Conservation (phyloP, 1,284 basidiomycete genomes). For the Fomitopsis pinicola region DNA sequence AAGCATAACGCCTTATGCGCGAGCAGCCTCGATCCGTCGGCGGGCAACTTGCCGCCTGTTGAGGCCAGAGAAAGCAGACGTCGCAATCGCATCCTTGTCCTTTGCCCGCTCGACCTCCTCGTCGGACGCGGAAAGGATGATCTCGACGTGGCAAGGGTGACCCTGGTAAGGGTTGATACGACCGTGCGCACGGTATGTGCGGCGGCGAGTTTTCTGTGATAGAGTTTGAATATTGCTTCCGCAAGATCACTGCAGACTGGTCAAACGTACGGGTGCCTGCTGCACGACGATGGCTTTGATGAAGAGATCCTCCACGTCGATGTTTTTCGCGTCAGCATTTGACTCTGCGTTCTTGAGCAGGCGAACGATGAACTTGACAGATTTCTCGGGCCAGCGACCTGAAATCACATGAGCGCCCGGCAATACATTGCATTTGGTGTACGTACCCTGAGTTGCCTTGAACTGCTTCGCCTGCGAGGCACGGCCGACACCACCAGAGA, state of each 20-base stretch:
- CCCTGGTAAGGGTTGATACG: constrained; percentile 91
- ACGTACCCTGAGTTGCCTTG: constrained; percentile 91
- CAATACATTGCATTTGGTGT: not conserved
- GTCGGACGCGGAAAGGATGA: constrained; percentile 79
- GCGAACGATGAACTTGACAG: constrained; percentile 91
- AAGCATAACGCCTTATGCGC: constrained; percentile 23
- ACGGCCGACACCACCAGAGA: constrained; percentile 95
- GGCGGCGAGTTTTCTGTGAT: constrained; percentile 92
- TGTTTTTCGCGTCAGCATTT: constrained; percentile 97
- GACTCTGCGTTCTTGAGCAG: constrained; percentile 99
- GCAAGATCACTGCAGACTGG: not conserved
- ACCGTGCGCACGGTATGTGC: constrained; percentile 99
- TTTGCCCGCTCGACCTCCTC: constrained; percentile 88
- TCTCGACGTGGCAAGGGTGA: constrained; percentile 93
- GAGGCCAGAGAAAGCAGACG: constrained; percentile 52
- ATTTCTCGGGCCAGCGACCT: constrained; percentile 99
- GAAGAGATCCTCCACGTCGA: constrained; percentile 87
- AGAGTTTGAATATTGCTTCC: constrained; percentile 1
- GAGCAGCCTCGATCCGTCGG: constrained; percentile 78
- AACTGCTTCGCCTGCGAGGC: constrained; percentile 98
- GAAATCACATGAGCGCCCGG: constrained; percentile 5
- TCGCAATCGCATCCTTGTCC: constrained; percentile 62
- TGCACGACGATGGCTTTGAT: constrained; percentile 99
- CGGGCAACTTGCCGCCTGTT: constrained; percentile 82
- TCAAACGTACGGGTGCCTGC: constrained; percentile 84